Evolutionary conservation across 2,329 filamentous ascomycete genomes (phyloP), one percentile per base, ranked within the genome.

Genomic region (Cladophialophora immunda): DNA sequence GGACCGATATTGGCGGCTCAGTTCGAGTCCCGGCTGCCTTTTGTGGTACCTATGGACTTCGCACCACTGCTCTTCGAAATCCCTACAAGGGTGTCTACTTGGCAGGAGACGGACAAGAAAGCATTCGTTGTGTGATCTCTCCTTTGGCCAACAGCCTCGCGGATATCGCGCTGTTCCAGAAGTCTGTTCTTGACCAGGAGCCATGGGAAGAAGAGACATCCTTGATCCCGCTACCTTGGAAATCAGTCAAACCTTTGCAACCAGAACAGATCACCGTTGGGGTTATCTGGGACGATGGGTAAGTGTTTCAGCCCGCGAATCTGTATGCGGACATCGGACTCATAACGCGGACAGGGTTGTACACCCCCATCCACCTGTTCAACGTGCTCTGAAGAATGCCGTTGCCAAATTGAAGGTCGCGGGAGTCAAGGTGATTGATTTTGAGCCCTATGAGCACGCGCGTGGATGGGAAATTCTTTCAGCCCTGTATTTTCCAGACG

Each of bases 281-380:
- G 3, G 83, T 92, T 30, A 81, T 92, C 76, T 87, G 85, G 83
- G 80, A 89, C 75, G 90, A 92, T 74, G 86, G 84, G 84, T 81
- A 81, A 78, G 61, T 59, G 54, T 84, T 9, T n/a, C n/a, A n/a
- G n/a, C n/a, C n/a, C n/a, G n/a, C n/a, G n/a, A n/a, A n/a, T n/a
- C n/a, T n/a, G n/a, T n/a, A n/a, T n/a, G n/a, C n/a, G n/a, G n/a
- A n/a, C n/a, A n/a, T n/a, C n/a, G n/a, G n/a, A n/a, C n/a, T n/a
- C n/a, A n/a, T n/a, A n/a, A n/a, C n/a, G n/a, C n/a, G n/a, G n/a
- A n/a, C n/a, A n/a, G n/a, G n/a, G 81, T 88, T 57, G 88, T 90
- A 1, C 81, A 67, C 32, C 90, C 90, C 0, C 90, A 91, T 58
- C 89, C 90, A 1, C 90, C 90, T 0, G 82, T 92, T 2, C 77